Percentiles rank a stretch among this genome's conserved stretches.
phyloP scores from a whole-genome alignment of 345 rosid genomes.

The Eucalyptus erythrocorys region DNA sequence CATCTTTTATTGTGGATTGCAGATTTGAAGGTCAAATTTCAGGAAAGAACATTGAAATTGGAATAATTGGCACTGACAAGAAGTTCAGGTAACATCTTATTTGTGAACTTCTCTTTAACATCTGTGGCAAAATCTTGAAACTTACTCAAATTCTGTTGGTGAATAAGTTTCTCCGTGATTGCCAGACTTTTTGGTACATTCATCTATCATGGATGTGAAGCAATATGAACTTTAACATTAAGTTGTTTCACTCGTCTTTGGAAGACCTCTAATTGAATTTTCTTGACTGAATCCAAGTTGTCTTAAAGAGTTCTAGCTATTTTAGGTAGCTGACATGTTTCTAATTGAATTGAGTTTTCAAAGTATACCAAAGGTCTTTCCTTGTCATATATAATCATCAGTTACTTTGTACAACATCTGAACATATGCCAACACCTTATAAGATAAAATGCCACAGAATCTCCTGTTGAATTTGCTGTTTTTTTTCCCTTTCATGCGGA shows the following conservation, averaged over 20 bases:
- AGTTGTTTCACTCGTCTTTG: neutral
- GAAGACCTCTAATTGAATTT: neutral
- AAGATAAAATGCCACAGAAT: neutral
- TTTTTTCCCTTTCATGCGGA: neutral
- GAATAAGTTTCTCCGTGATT: neutral
- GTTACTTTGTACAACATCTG: neutral
- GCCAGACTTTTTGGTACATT: neutral
- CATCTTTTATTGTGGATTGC: constrained; percentile 2
- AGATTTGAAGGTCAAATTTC: constrained; percentile 95
- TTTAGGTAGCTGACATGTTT: neutral
- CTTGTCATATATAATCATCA: neutral
- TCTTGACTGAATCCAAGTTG: neutral
- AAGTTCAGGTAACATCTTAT: constrained; percentile 45
- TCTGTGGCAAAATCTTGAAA: neutral
- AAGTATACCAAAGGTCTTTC: neutral
- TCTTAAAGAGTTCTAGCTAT: neutral
- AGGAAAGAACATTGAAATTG: constrained; percentile 82
- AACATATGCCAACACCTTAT: neutral
- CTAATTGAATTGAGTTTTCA: neutral
- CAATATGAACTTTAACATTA: neutral
- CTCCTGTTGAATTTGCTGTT: neutral
- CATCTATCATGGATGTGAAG: neutral
- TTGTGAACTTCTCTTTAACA: neutral
- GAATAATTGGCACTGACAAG: constrained; percentile 64
- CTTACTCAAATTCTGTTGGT: neutral